Evolutionary conservation across 805 yeast genomes (phyloP).

Genomic region (Ogataea ramenticola): DNA sequence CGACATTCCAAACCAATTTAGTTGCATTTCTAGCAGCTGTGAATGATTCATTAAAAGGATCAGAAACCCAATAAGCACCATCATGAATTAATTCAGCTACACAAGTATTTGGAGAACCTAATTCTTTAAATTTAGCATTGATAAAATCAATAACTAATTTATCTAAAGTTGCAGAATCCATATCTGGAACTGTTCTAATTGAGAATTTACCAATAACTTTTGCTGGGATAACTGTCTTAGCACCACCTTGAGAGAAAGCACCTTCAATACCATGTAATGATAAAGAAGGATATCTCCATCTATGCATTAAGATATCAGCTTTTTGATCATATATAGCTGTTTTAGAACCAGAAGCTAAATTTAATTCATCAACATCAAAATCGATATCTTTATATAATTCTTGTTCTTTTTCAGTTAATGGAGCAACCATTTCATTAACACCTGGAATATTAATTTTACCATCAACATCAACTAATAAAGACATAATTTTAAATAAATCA

Average conservation of each 20-base stretch:
- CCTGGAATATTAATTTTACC: slow-evolving; percentile 90
- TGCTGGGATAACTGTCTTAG: slow-evolving; percentile 97
- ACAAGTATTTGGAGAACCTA: slow-evolving; percentile 72
- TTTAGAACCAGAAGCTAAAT: slow-evolving; percentile 81
- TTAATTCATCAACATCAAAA: slow-evolving; percentile 75
- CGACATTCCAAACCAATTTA: slow-evolving; percentile 87
- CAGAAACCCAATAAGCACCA: slow-evolving; percentile 94
- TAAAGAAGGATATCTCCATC: slow-evolving; percentile 98
- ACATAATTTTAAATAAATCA: slow-evolving; percentile 74
- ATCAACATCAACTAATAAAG: slow-evolving; percentile 66
- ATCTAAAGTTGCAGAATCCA: slow-evolving; percentile 73
- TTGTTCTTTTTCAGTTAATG: slow-evolving; percentile 75
- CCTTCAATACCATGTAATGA: slow-evolving; percentile 98
- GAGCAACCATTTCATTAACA: slow-evolving; percentile 89
- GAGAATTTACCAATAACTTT: slow-evolving; percentile 92
- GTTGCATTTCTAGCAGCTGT: slow-evolving; percentile 95
- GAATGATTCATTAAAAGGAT: slow-evolving; percentile 88
- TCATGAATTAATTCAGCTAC: slow-evolving; percentile 79
- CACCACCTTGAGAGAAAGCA: slow-evolving; percentile 91
- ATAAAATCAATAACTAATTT: slow-evolving; percentile 68
- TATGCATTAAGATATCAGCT: slow-evolving; percentile 86
- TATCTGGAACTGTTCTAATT: slow-evolving; percentile 95
- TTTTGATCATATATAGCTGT: slow-evolving; percentile 73
- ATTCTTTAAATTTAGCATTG: slow-evolving; percentile 52
- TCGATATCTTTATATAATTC: slow-evolving; percentile 79